Conservation (phyloP, 2,329 filamentous ascomycete genomes). For the Coniella vitis region DNA sequence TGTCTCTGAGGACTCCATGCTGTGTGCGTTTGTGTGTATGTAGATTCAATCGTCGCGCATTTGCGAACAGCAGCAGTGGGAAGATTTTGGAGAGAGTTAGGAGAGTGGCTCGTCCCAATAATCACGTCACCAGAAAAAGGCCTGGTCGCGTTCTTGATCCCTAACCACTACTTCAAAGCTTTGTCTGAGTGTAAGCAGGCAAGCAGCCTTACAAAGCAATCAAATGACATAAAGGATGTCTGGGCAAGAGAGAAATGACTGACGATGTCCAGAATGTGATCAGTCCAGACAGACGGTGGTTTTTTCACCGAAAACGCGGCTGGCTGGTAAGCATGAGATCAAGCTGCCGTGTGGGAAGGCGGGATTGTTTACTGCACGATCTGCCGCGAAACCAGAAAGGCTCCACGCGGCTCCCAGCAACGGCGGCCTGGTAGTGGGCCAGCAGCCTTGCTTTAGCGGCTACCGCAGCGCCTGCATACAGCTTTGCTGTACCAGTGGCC, state of each 20-base stretch:
- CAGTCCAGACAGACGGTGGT: no score
- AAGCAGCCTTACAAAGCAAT: no score
- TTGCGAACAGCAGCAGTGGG: no score
- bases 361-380: slow-evolving; percentile 13
- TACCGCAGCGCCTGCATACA: no score
- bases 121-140: neutral
- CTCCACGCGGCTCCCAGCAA: slow-evolving; percentile 13
- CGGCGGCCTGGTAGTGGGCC: slow-evolving; percentile 9
- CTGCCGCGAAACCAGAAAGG: neutral
- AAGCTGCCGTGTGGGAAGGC: neutral
- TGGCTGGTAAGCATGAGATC: no score
- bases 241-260: no score
- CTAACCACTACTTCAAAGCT: no score
- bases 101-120: neutral
- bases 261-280: no score
- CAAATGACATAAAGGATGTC: no score
- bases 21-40: slow-evolving; percentile 21
- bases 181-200: no score
- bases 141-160: neutral
- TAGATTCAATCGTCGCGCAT: neutral
- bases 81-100: neutral
- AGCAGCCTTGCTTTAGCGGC: neutral
- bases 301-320: neutral
- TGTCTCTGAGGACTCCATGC: slow-evolving; percentile 56
- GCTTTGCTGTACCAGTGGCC: no score